A percentile compares a stretch with the other conserved stretches of the same genome.
Evolutionary conservation across 1,139 yeast species (phyloP).

Genomic region (Saccharomyces hybrid): DNA sequence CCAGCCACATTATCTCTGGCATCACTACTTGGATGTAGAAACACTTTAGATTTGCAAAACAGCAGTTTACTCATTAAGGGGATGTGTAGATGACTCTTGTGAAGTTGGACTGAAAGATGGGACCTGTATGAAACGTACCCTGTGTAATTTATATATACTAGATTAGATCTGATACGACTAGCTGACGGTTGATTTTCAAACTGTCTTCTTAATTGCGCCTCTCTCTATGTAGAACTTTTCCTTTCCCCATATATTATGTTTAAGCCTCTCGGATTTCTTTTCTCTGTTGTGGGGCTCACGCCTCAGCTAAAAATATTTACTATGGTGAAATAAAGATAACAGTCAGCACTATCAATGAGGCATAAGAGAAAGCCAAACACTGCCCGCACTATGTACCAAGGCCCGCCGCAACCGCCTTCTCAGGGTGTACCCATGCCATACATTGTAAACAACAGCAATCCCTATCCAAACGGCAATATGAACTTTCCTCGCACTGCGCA

Average conservation of each 20-base stretch:
- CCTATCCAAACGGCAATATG: background rate
- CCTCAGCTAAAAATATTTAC: background rate
- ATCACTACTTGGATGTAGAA: constrained; percentile 71
- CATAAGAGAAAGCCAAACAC: background rate
- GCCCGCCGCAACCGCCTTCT: background rate
- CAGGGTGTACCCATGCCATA: background rate
- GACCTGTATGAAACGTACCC: background rate
- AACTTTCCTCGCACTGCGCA: background rate
- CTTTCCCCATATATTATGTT: background rate
- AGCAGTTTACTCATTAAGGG: constrained; percentile 9
- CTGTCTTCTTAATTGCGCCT: background rate
- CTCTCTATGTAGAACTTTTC: background rate
- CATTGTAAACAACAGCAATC: background rate
- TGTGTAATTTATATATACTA: background rate
- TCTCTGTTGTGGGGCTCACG: background rate
- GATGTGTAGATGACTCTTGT: background rate
- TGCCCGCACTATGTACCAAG: background rate
- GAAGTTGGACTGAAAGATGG: background rate
- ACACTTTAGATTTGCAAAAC: constrained; percentile 58
- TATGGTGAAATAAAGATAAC: background rate
- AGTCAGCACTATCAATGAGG: background rate
- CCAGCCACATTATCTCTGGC: constrained; percentile 76
- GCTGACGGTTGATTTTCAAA: background rate
- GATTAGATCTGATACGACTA: background rate
- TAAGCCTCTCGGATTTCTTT: background rate